A percentile compares a stretch with the other conserved stretches of the same genome.
phyloP scores from a whole-genome alignment of 2,329 filamentous ascomycete species.

The Septoria linicola region DNA sequence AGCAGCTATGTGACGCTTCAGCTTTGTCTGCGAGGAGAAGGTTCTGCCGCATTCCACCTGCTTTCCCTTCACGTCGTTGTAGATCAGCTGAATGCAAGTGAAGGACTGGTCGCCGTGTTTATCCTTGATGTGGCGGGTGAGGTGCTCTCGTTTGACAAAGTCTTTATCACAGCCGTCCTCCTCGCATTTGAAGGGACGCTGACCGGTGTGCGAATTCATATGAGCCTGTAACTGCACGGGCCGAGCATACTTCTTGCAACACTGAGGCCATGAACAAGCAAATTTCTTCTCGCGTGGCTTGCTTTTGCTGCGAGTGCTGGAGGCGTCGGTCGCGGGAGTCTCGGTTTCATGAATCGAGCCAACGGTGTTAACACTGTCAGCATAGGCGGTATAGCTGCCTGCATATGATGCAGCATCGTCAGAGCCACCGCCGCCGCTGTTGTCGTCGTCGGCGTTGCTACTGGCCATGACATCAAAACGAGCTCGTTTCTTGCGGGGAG shows the following conservation, averaged over 20 bases:
- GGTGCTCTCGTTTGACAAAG: conserved; percentile 82
- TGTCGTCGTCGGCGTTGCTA: background rate
- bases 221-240: conserved; percentile 78
- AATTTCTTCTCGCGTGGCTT: conserved; percentile 68
- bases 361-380: conserved; percentile 15
- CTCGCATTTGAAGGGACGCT: conserved; percentile 73
- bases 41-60: conserved; percentile 68
- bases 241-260: conserved; percentile 82
- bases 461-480: conserved; percentile 11
- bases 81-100: conserved; percentile 59
- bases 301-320: conserved; percentile 25
- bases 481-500: conserved; percentile 19
- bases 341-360: conserved; percentile 22
- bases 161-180: conserved; percentile 73
- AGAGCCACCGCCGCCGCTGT: conserved; percentile 11
- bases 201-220: conserved; percentile 79
- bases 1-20: conserved; percentile 73
- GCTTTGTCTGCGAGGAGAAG: conserved; percentile 75
- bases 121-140: conserved; percentile 80
- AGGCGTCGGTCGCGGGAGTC: conserved; percentile 25
- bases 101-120: conserved; percentile 73
- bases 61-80: conserved; percentile 19
- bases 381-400: conserved; percentile 14
- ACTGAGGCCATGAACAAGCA: conserved; percentile 70
- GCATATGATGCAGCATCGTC: conserved; percentile 15